Base-by-base conservation (phyloP, 305 asterid genomes). In the Solanum hybrid region DNA sequence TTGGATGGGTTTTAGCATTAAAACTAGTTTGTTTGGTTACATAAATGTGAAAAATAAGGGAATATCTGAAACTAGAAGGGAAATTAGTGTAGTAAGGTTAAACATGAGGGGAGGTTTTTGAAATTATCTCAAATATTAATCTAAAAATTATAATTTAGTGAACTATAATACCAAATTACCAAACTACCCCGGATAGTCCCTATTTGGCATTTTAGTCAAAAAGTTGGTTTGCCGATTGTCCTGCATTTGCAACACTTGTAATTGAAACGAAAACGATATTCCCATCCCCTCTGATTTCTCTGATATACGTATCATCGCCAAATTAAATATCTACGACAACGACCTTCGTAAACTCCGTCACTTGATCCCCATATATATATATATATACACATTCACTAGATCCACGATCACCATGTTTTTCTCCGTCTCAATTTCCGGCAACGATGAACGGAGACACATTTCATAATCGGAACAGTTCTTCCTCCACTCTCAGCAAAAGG, bases 301-400 rank as follows among this genome's bases (percentile, higher is more conserved):
- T 40, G n/a, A 80, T 37, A 24, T 9, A 80, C 86, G 14, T 79
- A 79, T 6, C 11, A 79, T 37, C 86, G 27, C 42, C 34, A 66
- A 66, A 66, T 66, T 22, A 80, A 24, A 81, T 40, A 51, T 42
- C 24, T 7, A 82, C 72, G 73, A 46, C 72, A 29, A 42, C 71
- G 7, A 40, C 79, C 89, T 89, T 91, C 84, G 93, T 27, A 73
- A 79, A 16, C 71, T 91, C 92, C 92, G 92, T 78, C 92, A 69
- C 10, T 46, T 8, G 13, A 64, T 16, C 22, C 40, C 40, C 40
- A 16, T 46, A 82, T 17, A 81, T 17, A 40, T 24, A 37, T 24
- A 13, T 40, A 80, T 14, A 79, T 4, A 46, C 10, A 40, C 0
- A 8, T 27, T 4, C 14, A 42, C 14, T 10, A 46, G 26, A 27